Percentiles rank a stretch among this genome's conserved stretches.
phyloP scores from a whole-genome alignment of 305 asterid species.

The Rubia tinctorum region DNA sequence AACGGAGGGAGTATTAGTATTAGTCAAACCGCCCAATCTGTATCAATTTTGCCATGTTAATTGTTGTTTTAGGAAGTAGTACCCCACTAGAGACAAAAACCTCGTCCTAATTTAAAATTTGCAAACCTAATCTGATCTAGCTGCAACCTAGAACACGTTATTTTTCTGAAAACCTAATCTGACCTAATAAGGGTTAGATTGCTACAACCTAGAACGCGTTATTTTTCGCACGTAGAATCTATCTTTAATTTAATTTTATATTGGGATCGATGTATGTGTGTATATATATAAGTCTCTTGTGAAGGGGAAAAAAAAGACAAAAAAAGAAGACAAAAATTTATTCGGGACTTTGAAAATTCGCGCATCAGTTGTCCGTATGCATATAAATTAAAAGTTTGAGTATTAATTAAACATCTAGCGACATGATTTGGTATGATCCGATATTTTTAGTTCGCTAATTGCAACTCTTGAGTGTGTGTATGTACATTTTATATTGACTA shows the following conservation, averaged over 20 bases:
- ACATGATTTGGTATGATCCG: no score
- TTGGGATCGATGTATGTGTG: not conserved
- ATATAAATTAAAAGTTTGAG: no score
- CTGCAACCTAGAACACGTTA: slow-evolving; percentile 1
- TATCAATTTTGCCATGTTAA: slow-evolving; percentile 16
- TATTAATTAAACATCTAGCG: no score
- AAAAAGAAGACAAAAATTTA: not conserved
- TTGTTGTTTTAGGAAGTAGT: slow-evolving; percentile 6
- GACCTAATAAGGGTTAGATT: no score
- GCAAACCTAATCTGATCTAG: not conserved
- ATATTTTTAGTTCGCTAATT: no score
- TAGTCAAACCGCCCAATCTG: not conserved
- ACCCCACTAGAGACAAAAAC: slow-evolving; percentile 20
- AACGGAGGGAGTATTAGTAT: no score
- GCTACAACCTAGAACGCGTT: no score
- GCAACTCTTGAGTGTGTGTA: no score
- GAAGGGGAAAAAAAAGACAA: not conserved
- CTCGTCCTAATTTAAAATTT: not conserved
- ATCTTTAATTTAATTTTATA: not conserved
- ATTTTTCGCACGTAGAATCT: not conserved
- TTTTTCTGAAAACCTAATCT: no score
- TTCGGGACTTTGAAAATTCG: not conserved
- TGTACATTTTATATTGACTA: no score
- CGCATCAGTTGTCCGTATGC: not conserved
- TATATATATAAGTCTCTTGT: not conserved